Percentiles rank a stretch among this genome's conserved stretches.
These are phyloP conservation scores for Trichoderma endophyticum DNA, from an alignment of 2,329 filamentous ascomycete genomes.

Conservation along the genomic window DNA sequence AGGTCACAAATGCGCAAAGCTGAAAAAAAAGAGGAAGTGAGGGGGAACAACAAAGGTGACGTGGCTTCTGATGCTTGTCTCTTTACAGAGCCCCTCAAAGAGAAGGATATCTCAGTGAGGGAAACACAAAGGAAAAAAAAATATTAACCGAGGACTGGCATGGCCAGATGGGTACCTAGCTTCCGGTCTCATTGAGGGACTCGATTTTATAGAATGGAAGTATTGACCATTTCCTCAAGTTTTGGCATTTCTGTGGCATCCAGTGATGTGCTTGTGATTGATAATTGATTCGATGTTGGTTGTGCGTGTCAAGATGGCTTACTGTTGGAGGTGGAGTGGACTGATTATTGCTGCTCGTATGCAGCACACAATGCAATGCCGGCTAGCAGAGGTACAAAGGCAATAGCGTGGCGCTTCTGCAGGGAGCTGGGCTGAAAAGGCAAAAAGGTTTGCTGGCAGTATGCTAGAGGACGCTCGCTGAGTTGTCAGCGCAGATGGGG, in stretches of 20 bases:
- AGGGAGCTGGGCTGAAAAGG: neutral
- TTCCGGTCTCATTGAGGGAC: neutral
- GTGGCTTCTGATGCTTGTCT: neutral
- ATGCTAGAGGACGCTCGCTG: neutral
- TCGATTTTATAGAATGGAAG: conserved; percentile 9
- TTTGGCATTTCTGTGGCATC: neutral
- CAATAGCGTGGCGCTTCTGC: neutral
- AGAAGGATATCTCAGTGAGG: neutral
- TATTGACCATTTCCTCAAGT: neutral
- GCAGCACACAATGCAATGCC: neutral
- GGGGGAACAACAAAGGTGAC: neutral
- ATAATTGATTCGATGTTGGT: neutral
- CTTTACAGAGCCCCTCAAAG: neutral
- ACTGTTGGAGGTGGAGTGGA: neutral
- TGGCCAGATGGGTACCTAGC: neutral
- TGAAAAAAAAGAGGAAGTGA: neutral
- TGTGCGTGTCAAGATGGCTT: neutral
- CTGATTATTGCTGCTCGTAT: neutral
- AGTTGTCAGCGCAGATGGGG: conserved; percentile 3
- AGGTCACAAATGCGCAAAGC: neutral
- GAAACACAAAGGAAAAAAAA: neutral
- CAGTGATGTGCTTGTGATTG: neutral
- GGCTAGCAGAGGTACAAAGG: neutral
- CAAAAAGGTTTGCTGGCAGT: neutral
- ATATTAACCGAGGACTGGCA: conserved; percentile 5